Base-by-base conservation (phyloP, 495 filamentous ascomycete species). In the Aspergillus cavernicola region DNA sequence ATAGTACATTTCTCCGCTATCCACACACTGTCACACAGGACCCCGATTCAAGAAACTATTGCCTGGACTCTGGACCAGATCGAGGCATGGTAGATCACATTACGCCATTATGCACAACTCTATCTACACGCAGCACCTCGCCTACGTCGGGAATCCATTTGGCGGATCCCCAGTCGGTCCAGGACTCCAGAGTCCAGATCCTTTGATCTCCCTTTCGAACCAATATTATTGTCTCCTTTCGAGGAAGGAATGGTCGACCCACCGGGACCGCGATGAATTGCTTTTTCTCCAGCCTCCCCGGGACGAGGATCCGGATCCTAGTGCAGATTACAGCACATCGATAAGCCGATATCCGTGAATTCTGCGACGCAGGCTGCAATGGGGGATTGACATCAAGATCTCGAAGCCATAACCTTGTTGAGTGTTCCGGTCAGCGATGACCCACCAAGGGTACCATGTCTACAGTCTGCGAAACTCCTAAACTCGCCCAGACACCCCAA, bases 291-390 rank as follows among this genome's bases (percentile, higher is more conserved):
- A 29, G 35, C 46, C 16, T 50, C 22, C 9, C 47, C 35, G 24
- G 28, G 36, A 31, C 18, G 39, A 43, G 35, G 42, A 54, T 44
- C 41, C 41, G 50, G n/a, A 53, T 44, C 13, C 51, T 38, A n/a
- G 28, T 36, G 42, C 33, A 54, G 16, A 39, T 47, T 54, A 39
- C 42, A 47, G 40, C 33, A 12, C 42, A 46, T 54, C 42, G 23
- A 23, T 38, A 38, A 22, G 32, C 18, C 42, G 23, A 23, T 38
- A 38, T 23, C 41, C 18, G 18, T 19, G 13, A 43, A 28, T 6
- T 15, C 46, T 28, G 7, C 33, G 32, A 46, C 6, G 13, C 35
- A 33, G 18, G 20, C 42, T 47, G 32, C 40, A 52, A 46, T 19
- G 8, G 26, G 23, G 26, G 42, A 40, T 33, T 32, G 24, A 5